Percentiles rank a stretch among this genome's conserved stretches.
Evolutionary conservation across 805 yeast genomes (phyloP).

Genomic region (Cyberlindnera euphorbiae): DNA sequence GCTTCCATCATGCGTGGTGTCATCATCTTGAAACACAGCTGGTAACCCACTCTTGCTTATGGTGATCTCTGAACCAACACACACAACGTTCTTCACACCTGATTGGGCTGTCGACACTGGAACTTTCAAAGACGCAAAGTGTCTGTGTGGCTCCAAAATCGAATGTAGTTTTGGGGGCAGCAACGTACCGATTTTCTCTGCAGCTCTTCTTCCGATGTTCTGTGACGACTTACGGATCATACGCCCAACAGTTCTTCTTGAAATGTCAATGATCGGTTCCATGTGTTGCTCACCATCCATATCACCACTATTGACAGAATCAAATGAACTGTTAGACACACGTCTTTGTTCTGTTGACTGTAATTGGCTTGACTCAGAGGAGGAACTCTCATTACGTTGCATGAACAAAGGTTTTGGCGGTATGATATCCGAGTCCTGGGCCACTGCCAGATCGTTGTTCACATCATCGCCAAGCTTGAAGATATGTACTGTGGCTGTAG

Average conservation of each 20-base stretch:
- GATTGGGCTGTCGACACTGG: conserved; percentile 55
- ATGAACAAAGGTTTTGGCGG: conserved; percentile 11
- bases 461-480: conserved; percentile 54
- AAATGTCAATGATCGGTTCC: conserved; percentile 68
- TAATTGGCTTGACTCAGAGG: conserved; percentile 13
- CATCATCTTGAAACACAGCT: conserved; percentile 15
- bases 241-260: conserved; percentile 68
- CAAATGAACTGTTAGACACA: conserved; percentile 24
- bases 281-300: conserved; percentile 11
- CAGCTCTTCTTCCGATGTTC: conserved; percentile 71
- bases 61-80: conserved; percentile 35
- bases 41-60: conserved; percentile 23
- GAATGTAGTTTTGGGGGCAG: conserved; percentile 78
- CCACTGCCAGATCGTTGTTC: conserved; percentile 7
- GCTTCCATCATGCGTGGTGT: not conserved
- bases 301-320: conserved; percentile 22
- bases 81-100: conserved; percentile 44
- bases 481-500: conserved; percentile 90
- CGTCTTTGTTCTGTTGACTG: conserved; percentile 14
- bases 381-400: conserved; percentile 20
- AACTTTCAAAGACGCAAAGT: conserved; percentile 83
- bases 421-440: conserved; percentile 5
- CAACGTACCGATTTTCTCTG: conserved; percentile 84
- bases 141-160: conserved; percentile 83
- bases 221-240: conserved; percentile 76